These are phyloP conservation scores for Drechslerella dactyloides DNA, from an alignment of 2,329 filamentous ascomycete species.

Conservation along the genomic window DNA sequence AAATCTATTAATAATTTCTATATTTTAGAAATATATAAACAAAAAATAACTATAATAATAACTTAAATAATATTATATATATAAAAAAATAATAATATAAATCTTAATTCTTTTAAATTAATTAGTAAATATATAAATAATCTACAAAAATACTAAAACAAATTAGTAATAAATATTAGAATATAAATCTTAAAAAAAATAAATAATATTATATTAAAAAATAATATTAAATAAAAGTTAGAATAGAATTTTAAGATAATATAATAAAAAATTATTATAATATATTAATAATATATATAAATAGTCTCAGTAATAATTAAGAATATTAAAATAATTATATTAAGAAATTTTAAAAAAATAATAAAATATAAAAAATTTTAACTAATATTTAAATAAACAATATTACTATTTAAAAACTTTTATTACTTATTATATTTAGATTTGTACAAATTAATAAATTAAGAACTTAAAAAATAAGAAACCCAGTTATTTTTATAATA, in stretches of 20 bases:
- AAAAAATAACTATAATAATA: too few relatives aligned
- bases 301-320: slow-evolving; percentile 7
- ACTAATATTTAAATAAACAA: not conserved
- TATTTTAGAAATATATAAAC: slow-evolving; percentile 8
- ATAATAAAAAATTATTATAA: slow-evolving; percentile 22
- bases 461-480: too few relatives aligned
- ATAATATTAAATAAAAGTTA: too few relatives aligned
- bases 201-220: too few relatives aligned
- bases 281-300: not conserved
- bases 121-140: slow-evolving; percentile 6
- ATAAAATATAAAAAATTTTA: slow-evolving; percentile 23
- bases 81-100: slow-evolving; percentile 4
- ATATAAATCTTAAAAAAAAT: too few relatives aligned
- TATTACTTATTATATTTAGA: slow-evolving; percentile 7
- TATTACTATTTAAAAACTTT: not conserved
- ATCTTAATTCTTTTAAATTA: not conserved
- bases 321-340: too few relatives aligned
- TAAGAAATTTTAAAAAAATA: too few relatives aligned
- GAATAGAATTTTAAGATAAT: slow-evolving; percentile 10
- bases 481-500: not conserved
- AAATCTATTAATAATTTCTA: not conserved
- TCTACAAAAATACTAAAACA: too few relatives aligned
- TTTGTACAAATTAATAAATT: too few relatives aligned
- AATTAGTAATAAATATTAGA: too few relatives aligned
- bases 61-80: slow-evolving; percentile 19